Evolutionary conservation across 2,329 filamentous ascomycete genomes (phyloP).

Genomic region (Sclerotinia spermophila): DNA sequence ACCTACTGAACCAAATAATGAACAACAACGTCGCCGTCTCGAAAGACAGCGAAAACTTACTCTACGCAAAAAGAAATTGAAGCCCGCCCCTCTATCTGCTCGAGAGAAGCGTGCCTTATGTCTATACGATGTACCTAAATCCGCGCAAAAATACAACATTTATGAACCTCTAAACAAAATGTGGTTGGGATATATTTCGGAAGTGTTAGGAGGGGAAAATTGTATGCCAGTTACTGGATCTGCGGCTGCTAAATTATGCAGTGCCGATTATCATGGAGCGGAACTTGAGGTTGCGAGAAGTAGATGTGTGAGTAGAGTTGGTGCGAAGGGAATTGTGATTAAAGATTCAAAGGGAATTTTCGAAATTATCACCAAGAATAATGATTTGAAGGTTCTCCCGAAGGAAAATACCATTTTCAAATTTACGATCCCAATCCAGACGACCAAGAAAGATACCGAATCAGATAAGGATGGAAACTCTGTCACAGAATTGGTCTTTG

Average conservation of each 20-base stretch:
- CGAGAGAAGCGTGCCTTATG: constrained; percentile 70
- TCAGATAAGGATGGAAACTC: constrained; percentile 13
- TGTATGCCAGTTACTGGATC: constrained; percentile 25
- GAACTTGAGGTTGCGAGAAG: constrained; percentile 78
- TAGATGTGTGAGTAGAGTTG: constrained; percentile 75
- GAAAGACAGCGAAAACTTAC: constrained; percentile 39
- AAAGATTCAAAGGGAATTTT: constrained; percentile 84
- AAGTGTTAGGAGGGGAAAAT: constrained; percentile 53
- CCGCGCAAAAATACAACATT: constrained; percentile 66
- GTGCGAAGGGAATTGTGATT: constrained; percentile 80
- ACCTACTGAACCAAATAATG: constrained; percentile 52
- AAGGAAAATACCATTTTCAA: constrained; percentile 88
- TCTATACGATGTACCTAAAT: constrained; percentile 69
- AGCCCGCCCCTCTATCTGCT: constrained; percentile 69
- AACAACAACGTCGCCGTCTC: constrained; percentile 49
- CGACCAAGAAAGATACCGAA: constrained; percentile 25
- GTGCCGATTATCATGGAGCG: constrained; percentile 89
- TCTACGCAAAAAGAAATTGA: constrained; percentile 43
- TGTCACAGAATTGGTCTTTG: constrained; percentile 62
- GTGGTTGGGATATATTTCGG: constrained; percentile 82
- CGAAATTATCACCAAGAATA: constrained; percentile 68
- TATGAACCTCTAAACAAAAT: constrained; percentile 74
- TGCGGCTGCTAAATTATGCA: constrained; percentile 71
- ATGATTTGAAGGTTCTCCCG: constrained; percentile 73
- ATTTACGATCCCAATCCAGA: constrained; percentile 58